Evolutionary conservation across 441 rosid genomes (phyloP).

Genomic region (Populus hybrid): DNA sequence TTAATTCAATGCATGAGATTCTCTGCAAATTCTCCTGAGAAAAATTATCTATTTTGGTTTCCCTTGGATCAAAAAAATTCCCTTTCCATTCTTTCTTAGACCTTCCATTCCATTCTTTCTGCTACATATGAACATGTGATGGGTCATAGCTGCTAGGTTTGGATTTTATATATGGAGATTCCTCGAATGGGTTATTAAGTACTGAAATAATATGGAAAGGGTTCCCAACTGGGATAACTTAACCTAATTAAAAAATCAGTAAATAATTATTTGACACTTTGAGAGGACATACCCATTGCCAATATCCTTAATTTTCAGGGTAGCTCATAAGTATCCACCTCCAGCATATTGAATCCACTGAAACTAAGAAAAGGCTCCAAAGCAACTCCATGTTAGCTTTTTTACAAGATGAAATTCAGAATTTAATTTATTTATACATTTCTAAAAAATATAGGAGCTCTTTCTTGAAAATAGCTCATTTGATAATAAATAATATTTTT

Average conservation of each 20-base stretch:
- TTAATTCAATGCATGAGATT: conserved; percentile 21
- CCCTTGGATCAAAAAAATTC: conserved; percentile 26
- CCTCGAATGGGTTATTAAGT: no score
- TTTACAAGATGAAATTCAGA: no score
- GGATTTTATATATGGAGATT: no score
- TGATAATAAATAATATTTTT: no score
- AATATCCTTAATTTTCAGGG: background rate
- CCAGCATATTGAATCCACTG: background rate
- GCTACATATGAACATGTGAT: background rate
- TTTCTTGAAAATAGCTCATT: no score
- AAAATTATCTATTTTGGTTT: background rate
- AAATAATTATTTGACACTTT: background rate
- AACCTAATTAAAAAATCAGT: background rate
- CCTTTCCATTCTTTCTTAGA: conserved; percentile 22
- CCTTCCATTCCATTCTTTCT: conserved; percentile 20
- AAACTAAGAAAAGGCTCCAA: background rate
- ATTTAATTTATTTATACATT: no score
- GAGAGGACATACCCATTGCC: background rate
- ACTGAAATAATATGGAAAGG: background rate
- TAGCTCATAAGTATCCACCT: background rate
- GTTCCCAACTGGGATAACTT: background rate
- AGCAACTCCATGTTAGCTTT: no score
- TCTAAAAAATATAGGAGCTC: no score
- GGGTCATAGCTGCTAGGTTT: no score
- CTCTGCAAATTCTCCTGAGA: conserved; percentile 16